Percentiles rank a stretch among this genome's conserved stretches.
phyloP scores from a whole-genome alignment of 257 asterid genomes.

The Eustoma russellianum region DNA sequence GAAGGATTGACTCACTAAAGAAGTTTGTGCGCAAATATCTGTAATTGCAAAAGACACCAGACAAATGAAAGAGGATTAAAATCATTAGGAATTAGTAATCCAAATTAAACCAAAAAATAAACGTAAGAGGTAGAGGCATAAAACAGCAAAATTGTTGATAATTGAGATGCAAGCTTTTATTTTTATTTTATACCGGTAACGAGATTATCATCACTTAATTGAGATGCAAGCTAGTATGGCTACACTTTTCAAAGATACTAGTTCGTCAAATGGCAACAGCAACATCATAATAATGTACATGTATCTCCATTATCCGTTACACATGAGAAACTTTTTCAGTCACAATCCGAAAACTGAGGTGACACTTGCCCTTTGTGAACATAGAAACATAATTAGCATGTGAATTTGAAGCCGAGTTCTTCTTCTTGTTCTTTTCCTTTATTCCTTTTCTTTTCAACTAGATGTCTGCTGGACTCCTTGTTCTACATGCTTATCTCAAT shows the following conservation, averaged over 20 bases:
- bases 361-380: too few relatives aligned
- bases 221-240: background rate
- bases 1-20: slow-evolving; percentile 2
- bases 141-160: too few relatives aligned
- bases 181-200: too few relatives aligned
- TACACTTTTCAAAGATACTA: background rate
- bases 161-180: background rate
- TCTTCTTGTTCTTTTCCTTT: background rate
- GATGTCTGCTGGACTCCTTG: too few relatives aligned
- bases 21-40: background rate
- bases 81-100: background rate
- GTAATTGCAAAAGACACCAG: background rate
- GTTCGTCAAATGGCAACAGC: background rate
- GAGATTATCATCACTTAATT: too few relatives aligned
- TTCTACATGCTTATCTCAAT: too few relatives aligned
- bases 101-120: background rate
- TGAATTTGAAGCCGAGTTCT: background rate
- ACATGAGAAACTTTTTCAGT: background rate
- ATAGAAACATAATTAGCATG: background rate
- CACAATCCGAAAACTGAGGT: background rate
- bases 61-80: background rate
- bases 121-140: background rate
- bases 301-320: too few relatives aligned
- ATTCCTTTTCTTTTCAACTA: too few relatives aligned
- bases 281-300: background rate